phyloP scores from a whole-genome alignment of 305 asterid species.

The Rubia balearica region DNA sequence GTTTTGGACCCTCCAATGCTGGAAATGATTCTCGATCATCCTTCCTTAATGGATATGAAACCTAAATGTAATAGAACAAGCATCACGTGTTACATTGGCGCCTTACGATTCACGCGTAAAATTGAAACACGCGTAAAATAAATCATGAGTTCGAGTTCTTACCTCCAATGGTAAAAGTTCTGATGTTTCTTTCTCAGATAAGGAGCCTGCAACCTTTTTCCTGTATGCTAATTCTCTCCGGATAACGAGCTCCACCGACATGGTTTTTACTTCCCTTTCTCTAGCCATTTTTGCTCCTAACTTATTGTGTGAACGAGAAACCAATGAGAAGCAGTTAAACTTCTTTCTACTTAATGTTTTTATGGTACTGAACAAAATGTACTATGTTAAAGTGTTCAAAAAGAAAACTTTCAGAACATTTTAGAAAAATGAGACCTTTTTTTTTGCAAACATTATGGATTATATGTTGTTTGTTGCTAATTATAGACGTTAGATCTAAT shows the following conservation, averaged over 20 bases:
- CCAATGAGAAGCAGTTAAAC: background rate
- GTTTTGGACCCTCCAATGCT: constrained; percentile 6
- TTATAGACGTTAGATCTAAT: no score
- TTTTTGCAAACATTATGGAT: background rate
- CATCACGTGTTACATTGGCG: no score
- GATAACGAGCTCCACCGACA: constrained; percentile 20
- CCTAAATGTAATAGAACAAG: background rate
- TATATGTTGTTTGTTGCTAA: background rate
- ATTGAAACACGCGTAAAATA: background rate
- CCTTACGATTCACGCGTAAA: no score
- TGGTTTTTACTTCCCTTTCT: constrained; percentile 16
- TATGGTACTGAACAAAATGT: background rate
- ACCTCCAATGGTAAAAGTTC: constrained; percentile 23
- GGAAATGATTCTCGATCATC: background rate
- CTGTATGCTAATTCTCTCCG: constrained; percentile 23
- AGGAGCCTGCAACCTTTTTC: constrained; percentile 19
- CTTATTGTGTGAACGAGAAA: background rate
- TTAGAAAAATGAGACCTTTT: no score
- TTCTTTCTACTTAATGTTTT: background rate
- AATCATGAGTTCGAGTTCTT: background rate
- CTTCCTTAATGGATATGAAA: background rate
- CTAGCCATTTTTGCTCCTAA: constrained; percentile 26
- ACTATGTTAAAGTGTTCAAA: background rate
- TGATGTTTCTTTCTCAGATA: constrained; percentile 1
- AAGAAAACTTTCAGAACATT: background rate